phyloP scores from a whole-genome alignment of 345 rosid genomes.

The Reutealis trisperma region DNA sequence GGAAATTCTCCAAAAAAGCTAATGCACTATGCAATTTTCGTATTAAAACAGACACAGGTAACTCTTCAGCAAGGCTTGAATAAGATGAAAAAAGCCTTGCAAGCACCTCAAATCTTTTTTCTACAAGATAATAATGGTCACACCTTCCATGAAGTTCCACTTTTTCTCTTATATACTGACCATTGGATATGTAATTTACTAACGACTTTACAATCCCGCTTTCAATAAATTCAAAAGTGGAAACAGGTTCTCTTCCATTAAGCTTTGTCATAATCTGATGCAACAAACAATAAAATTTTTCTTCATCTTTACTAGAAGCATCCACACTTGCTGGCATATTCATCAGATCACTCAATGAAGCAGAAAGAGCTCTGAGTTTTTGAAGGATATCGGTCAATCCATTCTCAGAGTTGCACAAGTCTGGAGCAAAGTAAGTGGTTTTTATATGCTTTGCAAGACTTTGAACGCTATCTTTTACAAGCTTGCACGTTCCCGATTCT shows the following conservation, averaged over 20 bases:
- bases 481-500: slow-evolving; percentile 55
- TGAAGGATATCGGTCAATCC: slow-evolving; percentile 82
- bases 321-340: slow-evolving; percentile 31
- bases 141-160: slow-evolving; percentile 30
- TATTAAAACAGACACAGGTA: slow-evolving; percentile 52
- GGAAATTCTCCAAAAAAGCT: slow-evolving; percentile 80
- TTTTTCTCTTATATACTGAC: slow-evolving; percentile 46
- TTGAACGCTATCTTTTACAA: slow-evolving; percentile 62
- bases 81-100: slow-evolving; percentile 56
- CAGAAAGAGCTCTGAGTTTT: slow-evolving; percentile 61
- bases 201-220: slow-evolving; percentile 84
- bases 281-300: slow-evolving; percentile 50
- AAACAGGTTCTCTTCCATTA: slow-evolving; percentile 75
- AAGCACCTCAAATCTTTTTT: slow-evolving; percentile 67
- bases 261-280: slow-evolving; percentile 60
- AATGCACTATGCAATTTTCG: slow-evolving; percentile 75
- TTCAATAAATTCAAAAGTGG: slow-evolving; percentile 88
- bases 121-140: slow-evolving; percentile 39
- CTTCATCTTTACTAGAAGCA: slow-evolving; percentile 45
- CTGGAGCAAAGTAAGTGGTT: slow-evolving; percentile 60
- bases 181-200: slow-evolving; percentile 64
- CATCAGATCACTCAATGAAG: slow-evolving; percentile 56
- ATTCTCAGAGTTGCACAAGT: slow-evolving; percentile 55
- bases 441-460: slow-evolving; percentile 68
- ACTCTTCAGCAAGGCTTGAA: slow-evolving; percentile 46